Conservation (phyloP, 2,329 filamentous ascomycete species). For the Penicillium frequentans region DNA sequence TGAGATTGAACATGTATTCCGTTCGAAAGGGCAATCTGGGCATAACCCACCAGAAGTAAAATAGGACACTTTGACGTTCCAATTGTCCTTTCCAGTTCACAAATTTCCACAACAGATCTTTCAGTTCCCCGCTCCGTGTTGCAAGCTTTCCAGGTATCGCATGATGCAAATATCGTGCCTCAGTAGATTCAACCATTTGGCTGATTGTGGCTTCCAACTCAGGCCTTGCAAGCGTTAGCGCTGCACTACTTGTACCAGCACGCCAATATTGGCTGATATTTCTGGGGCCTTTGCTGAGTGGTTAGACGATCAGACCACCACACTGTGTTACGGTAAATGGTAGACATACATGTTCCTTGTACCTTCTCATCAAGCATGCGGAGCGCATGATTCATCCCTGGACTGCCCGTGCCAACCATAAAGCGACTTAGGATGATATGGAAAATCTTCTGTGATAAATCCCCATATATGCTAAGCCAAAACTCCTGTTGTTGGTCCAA, state of each 20-base stretch:
- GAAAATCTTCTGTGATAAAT: constrained; percentile 4
- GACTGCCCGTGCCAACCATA: neutral
- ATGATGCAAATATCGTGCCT: neutral
- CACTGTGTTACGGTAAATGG: neutral
- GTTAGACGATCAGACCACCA: neutral
- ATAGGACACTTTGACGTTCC: constrained; percentile 18
- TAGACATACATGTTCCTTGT: constrained; percentile 8
- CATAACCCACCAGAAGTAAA: constrained; percentile 12
- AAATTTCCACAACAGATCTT: constrained; percentile 8
- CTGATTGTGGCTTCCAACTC: neutral
- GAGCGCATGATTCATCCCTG: neutral
- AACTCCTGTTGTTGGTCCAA: neutral
- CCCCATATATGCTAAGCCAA: neutral
- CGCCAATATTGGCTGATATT: constrained; percentile 19
- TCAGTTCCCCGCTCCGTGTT: constrained; percentile 3
- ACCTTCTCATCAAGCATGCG: constrained; percentile 2
- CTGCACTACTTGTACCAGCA: constrained; percentile 17
- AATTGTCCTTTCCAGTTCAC: constrained; percentile 18
- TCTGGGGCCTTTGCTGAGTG: constrained; percentile 4
- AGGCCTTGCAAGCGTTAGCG: neutral
- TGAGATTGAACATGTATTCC: constrained; percentile 6
- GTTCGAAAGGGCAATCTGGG: neutral
- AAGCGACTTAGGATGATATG: neutral
- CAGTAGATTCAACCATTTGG: neutral
- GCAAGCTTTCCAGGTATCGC: neutral